A percentile compares a stretch with the other conserved stretches of the same genome.
phyloP scores from a whole-genome alignment of 495 filamentous ascomycete genomes.

The Cudoniella acicularis region DNA sequence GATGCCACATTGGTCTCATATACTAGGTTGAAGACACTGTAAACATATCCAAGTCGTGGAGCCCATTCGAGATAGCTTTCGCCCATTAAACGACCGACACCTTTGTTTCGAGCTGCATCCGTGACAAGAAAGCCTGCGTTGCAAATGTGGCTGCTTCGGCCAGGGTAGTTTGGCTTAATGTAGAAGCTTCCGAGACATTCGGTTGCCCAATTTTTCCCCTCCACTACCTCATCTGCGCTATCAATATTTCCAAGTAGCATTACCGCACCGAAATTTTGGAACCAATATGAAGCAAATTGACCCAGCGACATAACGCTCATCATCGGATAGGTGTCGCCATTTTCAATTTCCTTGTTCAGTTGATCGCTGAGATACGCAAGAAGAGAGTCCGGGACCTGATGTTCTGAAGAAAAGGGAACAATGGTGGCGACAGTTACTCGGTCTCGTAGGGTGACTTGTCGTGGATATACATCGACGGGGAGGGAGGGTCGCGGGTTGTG shows the following conservation, averaged over 20 bases:
- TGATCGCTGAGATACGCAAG: constrained; percentile 79
- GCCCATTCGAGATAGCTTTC: constrained; percentile 95
- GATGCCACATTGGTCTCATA: constrained; percentile 97
- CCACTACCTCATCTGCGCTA: constrained; percentile 34
- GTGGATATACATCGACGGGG: constrained; percentile 66
- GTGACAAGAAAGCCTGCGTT: constrained; percentile 95
- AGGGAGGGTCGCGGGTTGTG: constrained; percentile 51
- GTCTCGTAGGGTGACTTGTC: constrained; percentile 86
- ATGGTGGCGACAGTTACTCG: constrained; percentile 87
- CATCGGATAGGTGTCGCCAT: constrained; percentile 96
- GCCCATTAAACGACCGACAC: constrained; percentile 90
- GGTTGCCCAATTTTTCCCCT: constrained; percentile 75
- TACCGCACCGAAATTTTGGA: constrained; percentile 88
- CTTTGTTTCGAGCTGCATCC: constrained; percentile 81
- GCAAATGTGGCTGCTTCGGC: constrained; percentile 91
- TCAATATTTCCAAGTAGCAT: constrained; percentile 84
- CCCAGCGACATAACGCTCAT: constrained; percentile 69
- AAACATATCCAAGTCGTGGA: constrained; percentile 88
- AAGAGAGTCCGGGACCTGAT: constrained; percentile 70
- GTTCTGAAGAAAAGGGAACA: constrained; percentile 74
- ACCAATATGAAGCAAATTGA: constrained; percentile 87
- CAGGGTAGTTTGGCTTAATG: constrained; percentile 96
- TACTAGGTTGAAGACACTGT: constrained; percentile 96
- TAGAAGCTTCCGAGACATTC: constrained; percentile 93
- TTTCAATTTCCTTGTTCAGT: constrained; percentile 91